Evolutionary conservation across 257 asterid species (phyloP), one percentile per base, ranked within the genome.

Genomic region (Euphrasia confusa): DNA sequence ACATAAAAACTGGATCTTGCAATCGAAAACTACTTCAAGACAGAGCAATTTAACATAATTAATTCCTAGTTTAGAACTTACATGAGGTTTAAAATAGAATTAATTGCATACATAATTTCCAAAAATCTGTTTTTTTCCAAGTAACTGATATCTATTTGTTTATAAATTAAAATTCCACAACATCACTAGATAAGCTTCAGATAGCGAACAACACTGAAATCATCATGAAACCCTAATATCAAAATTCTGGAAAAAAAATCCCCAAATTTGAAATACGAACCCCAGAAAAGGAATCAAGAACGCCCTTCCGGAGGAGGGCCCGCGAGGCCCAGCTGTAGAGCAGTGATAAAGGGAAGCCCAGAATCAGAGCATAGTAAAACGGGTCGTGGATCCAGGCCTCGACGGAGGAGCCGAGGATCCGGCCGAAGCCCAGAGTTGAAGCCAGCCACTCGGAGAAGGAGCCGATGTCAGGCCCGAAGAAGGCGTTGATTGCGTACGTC

Each of bases 381-480:
- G 98, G 98, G 64, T 87, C 89, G 71, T 90, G 98, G 73, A 88
- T 79, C 89, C 95, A 77, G 0, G 79, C 42, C 71, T 90, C 96
- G 40, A 83, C 71, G 14, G 91, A 76, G 47, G 92, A 85, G 32
- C 94, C 91, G 27, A 79, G 24, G 33, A 78, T 37, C 44, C 77
- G 68, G 54, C 89, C 95, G 68, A 81, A 61, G 28, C 97, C 95
- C 61, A 85, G 62, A 26, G 82, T 80, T 1, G 87, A 83, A 4
- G 86, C 72, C 28, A 90, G 74, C 98, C 98, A 90, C 80, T 90
- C 94, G 26, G 87, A 68, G 78, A 90, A 90, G 4, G 96, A 90
- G 15, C 96, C 98, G 21, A 90, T 84, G 59, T 88, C 98, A 49
- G 98, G 96, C 63, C 98, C 98, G 84, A 90, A 90, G 84, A 90